Base-by-base conservation (phyloP, 805 yeast species). In the Pichia thaimueangensis region DNA sequence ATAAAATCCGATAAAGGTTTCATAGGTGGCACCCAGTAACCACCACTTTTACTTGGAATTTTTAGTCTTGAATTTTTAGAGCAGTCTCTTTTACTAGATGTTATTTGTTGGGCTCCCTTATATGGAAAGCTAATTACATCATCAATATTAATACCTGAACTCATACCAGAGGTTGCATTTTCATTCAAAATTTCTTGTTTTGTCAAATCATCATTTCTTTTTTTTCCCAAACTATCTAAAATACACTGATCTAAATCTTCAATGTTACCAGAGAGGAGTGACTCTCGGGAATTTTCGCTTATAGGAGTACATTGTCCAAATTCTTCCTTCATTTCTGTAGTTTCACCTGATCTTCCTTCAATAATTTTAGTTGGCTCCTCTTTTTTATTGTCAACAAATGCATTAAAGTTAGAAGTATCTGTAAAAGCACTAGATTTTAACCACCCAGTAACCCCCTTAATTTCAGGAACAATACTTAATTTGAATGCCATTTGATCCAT, bases 1-100 rank as follows among this genome's bases (percentile, higher is more conserved):
- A 33, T n/a, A 12, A 38, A 43, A 4, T 38, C 42, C 2, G 35
- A 19, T 17, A 43, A 21, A 1, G 42, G 39, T n/a, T 34, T 43
- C 8, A 35, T 21, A 4, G n/a, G 19, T 29, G 39, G 42, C 1
- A 20, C 17, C 36, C 32, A 39, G 29, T 28, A 30, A 8, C 22
- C 34, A 23, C 34, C 30, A 12, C 23, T 36, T 20, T 29, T 34
- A 21, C 30, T 40, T 22, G 43, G 38, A n/a, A 35, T 30, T 15
- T 25, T 35, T 5, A 24, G 21, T 16, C 17, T 24, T 11, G 36
- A 35, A 20, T 20, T 35, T 17, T 21, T 41, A 10, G 37, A 30
- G 15, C 29, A 19, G 17, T 24, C 23, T 23, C 37, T 36, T 22
- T 36, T 36, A 3, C 11, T 33, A 25, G 38, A 16, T 8, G 13